phyloP scores from a whole-genome alignment of 805 yeast species.

The Starmerella apis region DNA sequence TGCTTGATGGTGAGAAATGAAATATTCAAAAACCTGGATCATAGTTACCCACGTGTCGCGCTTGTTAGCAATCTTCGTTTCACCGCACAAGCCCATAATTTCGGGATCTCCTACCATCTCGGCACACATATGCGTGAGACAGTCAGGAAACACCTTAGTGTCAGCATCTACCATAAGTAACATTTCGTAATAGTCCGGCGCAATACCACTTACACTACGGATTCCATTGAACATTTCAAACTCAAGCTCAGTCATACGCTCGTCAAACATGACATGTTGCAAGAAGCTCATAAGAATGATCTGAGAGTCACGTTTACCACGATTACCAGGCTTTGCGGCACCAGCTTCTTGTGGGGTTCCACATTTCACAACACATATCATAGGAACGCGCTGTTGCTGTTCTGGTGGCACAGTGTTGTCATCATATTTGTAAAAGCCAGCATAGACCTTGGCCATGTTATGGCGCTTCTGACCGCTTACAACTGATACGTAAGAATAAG shows the following conservation, averaged over 20 bases:
- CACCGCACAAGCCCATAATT: constrained; percentile 91
- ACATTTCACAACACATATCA: constrained; percentile 69
- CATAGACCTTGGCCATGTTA: constrained; percentile 92
- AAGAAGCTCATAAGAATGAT: constrained; percentile 81
- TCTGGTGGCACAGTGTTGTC: constrained; percentile 63
- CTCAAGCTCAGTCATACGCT: constrained; percentile 86
- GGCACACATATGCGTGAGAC: constrained; percentile 80
- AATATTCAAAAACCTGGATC: constrained; percentile 88
- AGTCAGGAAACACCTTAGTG: constrained; percentile 77
- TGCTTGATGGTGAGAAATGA: constrained; percentile 86
- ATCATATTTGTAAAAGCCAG: constrained; percentile 86
- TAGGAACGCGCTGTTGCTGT: constrained; percentile 74
- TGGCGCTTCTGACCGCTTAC: constrained; percentile 91
- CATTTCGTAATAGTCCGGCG: constrained; percentile 72
- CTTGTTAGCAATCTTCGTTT: constrained; percentile 82
- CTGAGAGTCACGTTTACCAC: constrained; percentile 94
- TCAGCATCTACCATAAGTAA: constrained; percentile 93
- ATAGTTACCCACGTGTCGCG: constrained; percentile 78
- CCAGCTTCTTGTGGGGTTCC: constrained; percentile 69
- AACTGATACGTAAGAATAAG: constrained; percentile 88
- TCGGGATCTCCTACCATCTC: constrained; percentile 78
- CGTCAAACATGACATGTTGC: constrained; percentile 80
- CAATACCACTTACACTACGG: constrained; percentile 75
- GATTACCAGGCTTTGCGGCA: constrained; percentile 73
- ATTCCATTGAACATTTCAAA: constrained; percentile 63